Conservation (phyloP, 164 flowering plant genomes). For the Saururus chinensis region DNA sequence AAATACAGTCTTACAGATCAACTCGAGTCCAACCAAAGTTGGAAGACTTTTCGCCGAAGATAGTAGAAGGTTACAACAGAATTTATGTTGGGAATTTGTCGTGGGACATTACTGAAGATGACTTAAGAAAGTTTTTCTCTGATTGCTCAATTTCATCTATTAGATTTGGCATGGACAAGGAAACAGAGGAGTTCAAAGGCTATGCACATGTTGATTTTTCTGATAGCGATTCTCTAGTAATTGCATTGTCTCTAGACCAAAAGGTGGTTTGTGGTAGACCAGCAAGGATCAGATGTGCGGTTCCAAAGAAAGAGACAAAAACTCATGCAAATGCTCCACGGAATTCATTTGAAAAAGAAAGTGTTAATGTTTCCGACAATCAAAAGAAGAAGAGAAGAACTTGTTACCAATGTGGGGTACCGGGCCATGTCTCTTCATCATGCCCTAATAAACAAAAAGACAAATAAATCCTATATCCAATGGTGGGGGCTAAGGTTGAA, state of each 20-base stretch:
- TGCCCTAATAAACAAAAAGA: constrained; percentile 51
- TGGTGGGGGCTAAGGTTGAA: too few species aligned
- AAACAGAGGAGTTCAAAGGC: constrained; percentile 71
- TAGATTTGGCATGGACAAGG: constrained; percentile 80
- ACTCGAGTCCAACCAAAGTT: constrained; percentile 8
- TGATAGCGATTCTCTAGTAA: constrained; percentile 41
- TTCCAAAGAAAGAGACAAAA: constrained; percentile 37
- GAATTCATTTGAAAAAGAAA: constrained; percentile 7
- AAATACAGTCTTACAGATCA: constrained; percentile 62
- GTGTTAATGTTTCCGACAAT: constrained; percentile 10
- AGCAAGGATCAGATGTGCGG: constrained; percentile 74
- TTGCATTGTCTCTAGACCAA: constrained; percentile 78
- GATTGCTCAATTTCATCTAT: constrained; percentile 60
- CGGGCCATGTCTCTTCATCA: constrained; percentile 66
- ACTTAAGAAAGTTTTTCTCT: constrained; percentile 53
- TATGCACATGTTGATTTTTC: constrained; percentile 90
- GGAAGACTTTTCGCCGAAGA: constrained; percentile 48
- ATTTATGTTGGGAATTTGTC: constrained; percentile 80
- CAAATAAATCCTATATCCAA: too few species aligned
- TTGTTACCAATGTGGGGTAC: constrained; percentile 71
- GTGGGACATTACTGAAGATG: constrained; percentile 87
- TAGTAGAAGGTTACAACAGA: constrained; percentile 79
- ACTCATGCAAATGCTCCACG: constrained; percentile 2
- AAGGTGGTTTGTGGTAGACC: constrained; percentile 61
- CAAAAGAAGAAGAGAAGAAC: constrained; percentile 56